phyloP scores from a whole-genome alignment of 2,329 filamentous ascomycete species.

The Diaporthe sp. region DNA sequence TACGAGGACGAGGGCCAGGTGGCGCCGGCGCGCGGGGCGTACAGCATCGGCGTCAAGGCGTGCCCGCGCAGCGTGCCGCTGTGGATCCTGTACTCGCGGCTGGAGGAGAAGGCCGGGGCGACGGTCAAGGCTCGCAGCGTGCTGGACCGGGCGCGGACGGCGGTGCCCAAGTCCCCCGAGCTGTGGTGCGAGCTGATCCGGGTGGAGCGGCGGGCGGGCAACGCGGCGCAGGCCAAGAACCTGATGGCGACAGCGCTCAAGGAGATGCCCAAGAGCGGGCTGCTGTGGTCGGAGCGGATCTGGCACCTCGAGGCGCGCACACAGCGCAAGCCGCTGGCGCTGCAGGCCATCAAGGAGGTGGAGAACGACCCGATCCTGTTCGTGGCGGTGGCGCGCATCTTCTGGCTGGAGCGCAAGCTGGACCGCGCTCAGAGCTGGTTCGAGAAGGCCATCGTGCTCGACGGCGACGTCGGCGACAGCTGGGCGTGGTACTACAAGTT shows the following conservation, averaged over 20 bases:
- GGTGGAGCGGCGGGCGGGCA: constrained; percentile 89
- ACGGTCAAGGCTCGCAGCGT: constrained; percentile 94
- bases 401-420: constrained; percentile 92
- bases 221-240: constrained; percentile 85
- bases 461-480: constrained; percentile 88
- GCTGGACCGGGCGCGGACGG: constrained; percentile 89
- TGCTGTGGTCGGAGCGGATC: constrained; percentile 95
- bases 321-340: constrained; percentile 88
- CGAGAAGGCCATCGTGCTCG: constrained; percentile 90
- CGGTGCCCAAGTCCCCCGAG: constrained; percentile 85
- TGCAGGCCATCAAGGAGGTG: constrained; percentile 97
- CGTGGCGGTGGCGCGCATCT: constrained; percentile 92
- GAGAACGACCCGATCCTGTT: constrained; percentile 93
- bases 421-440: constrained; percentile 98
- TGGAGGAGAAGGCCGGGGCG: constrained; percentile 88
- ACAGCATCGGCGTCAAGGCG: constrained; percentile 87
- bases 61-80: constrained; percentile 87
- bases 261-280: constrained; percentile 87
- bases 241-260: constrained; percentile 95
- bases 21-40: constrained; percentile 90
- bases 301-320: constrained; percentile 94
- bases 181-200: constrained; percentile 96
- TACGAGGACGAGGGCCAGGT: constrained; percentile 87
- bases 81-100: constrained; percentile 88
- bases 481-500: constrained; percentile 99